phyloP scores from a whole-genome alignment of 495 filamentous ascomycete genomes.

The Ascodesmis nigricans region DNA sequence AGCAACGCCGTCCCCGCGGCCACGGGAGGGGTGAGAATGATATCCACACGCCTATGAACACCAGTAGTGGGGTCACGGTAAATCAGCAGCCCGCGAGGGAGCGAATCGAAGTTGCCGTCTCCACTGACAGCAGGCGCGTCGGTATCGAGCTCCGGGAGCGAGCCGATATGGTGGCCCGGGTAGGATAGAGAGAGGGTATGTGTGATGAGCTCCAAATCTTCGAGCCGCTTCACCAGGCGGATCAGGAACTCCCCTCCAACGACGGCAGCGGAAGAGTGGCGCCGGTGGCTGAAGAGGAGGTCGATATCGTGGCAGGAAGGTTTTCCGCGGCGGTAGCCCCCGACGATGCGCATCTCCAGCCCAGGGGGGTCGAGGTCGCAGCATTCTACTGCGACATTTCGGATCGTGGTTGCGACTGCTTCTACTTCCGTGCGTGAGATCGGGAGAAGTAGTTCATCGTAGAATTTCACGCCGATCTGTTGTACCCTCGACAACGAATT shows the following conservation, averaged over 20 bases:
- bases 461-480: conserved; percentile 91
- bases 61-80: conserved; percentile 75
- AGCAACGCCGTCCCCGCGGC: conserved; percentile 71
- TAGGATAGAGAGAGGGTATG: conserved; percentile 40
- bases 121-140: conserved; percentile 6
- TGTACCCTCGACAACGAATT: conserved; percentile 47
- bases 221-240: conserved; percentile 45
- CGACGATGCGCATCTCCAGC: conserved; percentile 53
- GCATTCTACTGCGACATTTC: conserved; percentile 44
- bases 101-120: conserved; percentile 31
- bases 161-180: conserved; percentile 31
- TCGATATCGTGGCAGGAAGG: conserved; percentile 56
- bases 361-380: conserved; percentile 28
- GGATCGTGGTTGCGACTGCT: conserved; percentile 38
- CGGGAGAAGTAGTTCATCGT: conserved; percentile 50
- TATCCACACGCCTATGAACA: conserved; percentile 69
- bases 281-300: conserved; percentile 56
- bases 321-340: conserved; percentile 74
- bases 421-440: conserved; percentile 59
- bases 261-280: background rate
- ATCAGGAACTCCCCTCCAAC: conserved; percentile 29
- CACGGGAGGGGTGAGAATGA: conserved; percentile 76
- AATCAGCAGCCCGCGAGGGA: conserved; percentile 82
- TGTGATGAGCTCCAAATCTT: conserved; percentile 47
- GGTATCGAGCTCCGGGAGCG: conserved; percentile 7